A percentile compares a stretch with the other conserved stretches of the same genome.
phyloP scores from a whole-genome alignment of 1,139 yeast genomes.

The Debaryomyces sp. region DNA sequence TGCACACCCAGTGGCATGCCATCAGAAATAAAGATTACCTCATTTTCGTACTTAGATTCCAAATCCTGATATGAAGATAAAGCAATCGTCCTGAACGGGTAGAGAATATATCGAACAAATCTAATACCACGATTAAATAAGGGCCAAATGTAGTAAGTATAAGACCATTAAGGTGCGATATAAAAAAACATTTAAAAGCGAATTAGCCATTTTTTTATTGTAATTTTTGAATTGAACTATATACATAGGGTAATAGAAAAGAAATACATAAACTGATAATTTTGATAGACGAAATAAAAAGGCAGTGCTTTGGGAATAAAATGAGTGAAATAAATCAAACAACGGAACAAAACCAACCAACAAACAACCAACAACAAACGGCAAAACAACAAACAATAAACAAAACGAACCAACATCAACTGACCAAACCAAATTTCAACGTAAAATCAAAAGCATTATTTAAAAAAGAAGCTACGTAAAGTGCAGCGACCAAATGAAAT shows the following conservation, averaged over 20 bases:
- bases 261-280: neutral
- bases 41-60: neutral
- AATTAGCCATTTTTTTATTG: neutral
- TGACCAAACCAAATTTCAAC: conserved; percentile 7
- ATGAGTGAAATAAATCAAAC: neutral
- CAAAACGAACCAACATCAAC: conserved; percentile 5
- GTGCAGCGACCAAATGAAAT: neutral
- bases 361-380: neutral
- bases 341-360: neutral
- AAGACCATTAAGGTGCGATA: conserved; percentile 3
- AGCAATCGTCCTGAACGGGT: neutral
- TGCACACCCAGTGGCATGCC: neutral
- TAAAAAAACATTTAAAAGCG: neutral
- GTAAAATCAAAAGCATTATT: conserved; percentile 2
- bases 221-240: conserved; percentile 5
- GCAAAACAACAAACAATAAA: neutral
- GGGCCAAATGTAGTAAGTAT: neutral
- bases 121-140: neutral
- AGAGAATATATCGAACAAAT: neutral
- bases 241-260: conserved; percentile 3
- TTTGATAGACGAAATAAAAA: conserved; percentile 1
- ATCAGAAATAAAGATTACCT: neutral
- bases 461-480: conserved; percentile 4
- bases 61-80: neutral
- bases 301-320: neutral